phyloP scores from a whole-genome alignment of 2,329 filamentous ascomycete genomes.

The Hypomyces perniciosus region DNA sequence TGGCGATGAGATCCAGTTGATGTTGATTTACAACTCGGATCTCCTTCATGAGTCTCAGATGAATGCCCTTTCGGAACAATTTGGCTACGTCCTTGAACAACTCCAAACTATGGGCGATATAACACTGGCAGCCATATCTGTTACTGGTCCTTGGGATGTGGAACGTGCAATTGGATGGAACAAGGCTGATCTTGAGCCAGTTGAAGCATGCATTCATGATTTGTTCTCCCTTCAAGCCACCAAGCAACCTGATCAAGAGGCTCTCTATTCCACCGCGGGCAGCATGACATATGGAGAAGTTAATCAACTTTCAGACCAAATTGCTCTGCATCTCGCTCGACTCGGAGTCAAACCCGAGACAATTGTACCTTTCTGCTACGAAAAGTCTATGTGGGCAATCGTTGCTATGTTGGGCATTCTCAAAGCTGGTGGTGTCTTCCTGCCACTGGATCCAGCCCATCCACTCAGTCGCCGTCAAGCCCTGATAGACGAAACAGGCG shows the following conservation, averaged over 20 bases:
- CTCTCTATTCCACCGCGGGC: constrained; percentile 6
- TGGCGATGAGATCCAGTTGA: background rate
- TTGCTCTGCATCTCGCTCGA: constrained; percentile 3
- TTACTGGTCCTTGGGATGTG: constrained; percentile 1
- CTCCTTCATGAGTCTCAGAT: background rate
- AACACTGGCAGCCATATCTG: background rate
- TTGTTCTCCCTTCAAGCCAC: background rate
- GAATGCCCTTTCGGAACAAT: constrained; percentile 4
- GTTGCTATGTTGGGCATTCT: constrained; percentile 21
- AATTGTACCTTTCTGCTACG: constrained; percentile 10
- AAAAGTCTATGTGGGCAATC: constrained; percentile 16
- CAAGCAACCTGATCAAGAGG: constrained; percentile 1
- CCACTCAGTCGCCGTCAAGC: constrained; percentile 1
- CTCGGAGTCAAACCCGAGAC: constrained; percentile 22
- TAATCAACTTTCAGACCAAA: background rate
- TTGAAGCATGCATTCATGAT: constrained; percentile 1
- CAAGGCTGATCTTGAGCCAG: background rate
- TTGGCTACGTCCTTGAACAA: background rate
- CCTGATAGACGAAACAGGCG: constrained; percentile 9
- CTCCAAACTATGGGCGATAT: background rate
- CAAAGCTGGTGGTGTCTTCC: constrained; percentile 22
- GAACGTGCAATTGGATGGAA: background rate
- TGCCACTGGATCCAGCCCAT: constrained; percentile 21
- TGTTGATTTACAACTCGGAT: background rate
- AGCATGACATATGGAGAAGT: constrained; percentile 3